Base-by-base conservation (phyloP, 805 yeast species). In the Yarrowia sp. region DNA sequence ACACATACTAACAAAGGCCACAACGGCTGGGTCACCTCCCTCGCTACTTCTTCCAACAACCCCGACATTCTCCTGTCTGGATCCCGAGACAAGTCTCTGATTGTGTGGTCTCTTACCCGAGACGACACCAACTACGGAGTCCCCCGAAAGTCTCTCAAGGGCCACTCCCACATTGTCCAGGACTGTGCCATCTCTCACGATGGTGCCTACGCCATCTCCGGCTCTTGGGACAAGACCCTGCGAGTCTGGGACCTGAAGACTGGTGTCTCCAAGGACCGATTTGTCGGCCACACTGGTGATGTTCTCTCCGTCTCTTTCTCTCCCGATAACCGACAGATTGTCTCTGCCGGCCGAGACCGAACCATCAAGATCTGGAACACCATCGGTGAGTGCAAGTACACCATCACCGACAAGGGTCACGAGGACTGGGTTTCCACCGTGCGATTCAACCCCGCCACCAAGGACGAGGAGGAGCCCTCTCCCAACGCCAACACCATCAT, bases 341-440 rank as follows among this genome's bases (percentile, higher is more conserved):
- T 92, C 72, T 92, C 98, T 80, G 96, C 97, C 82, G 92, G 98
- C 74, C 92, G 99, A 84, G 99, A 95, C 83, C 90, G 90, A 87
- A 90, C 98, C 81, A 92, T 95, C 81, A 92, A 91, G 87, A 91
- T 95, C 83, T 95, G 99, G 99, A 93, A 95, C 88, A 90, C 96
- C 83, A 84, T 91, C 78, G 99, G 98, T 85, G 89, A 89, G 80
- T 92, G 97, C 86, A 86, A 89, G 86, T 87, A 88, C 83, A 90
- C 97, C 77, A 86, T 92, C 83, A 76, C 75, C 67, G 72, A 72
- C 67, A 81, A 86, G 77, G 95, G 96, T 76, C 99, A 95, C 96
- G 78, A 86, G 80, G 99, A 95, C 90, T 95, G 99, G 99, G 97
- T 93, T 76, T 90, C 97, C 71, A 85, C 96, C 75, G 98, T 92